These are phyloP conservation scores for Fagus crenata DNA, from an alignment of 306 rosid genomes.

Conservation along the genomic window DNA sequence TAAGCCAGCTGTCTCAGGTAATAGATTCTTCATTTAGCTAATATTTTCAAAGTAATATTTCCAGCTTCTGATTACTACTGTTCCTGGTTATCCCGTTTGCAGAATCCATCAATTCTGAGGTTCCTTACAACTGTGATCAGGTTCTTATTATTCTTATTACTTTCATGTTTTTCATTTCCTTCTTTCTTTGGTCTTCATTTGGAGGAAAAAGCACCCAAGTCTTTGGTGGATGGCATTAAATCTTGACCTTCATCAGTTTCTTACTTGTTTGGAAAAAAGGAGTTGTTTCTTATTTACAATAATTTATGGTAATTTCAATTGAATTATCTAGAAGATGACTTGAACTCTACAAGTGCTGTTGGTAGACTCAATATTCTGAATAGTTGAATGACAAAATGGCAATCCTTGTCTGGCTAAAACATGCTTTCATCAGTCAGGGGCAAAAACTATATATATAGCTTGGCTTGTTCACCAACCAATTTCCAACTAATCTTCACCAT, in stretches of 20 bases:
- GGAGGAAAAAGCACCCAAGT: slow-evolving; percentile 6
- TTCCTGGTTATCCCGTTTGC: slow-evolving; percentile 39
- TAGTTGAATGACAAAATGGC: neutral
- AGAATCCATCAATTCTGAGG: slow-evolving; percentile 55
- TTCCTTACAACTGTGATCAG: slow-evolving; percentile 66
- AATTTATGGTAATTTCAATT: neutral
- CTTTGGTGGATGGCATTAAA: neutral
- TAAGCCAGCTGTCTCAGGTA: slow-evolving; percentile 55
- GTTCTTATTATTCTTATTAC: slow-evolving; percentile 40
- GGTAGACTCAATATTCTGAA: neutral
- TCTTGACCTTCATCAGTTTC: neutral
- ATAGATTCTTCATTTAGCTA: slow-evolving; percentile 24
- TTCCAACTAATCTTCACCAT: neutral
- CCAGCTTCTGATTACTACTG: slow-evolving; percentile 29
- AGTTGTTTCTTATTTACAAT: neutral
- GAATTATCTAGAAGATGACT: neutral
- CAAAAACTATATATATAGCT: neutral
- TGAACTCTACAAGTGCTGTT: neutral
- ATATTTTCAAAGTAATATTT: slow-evolving; percentile 18
- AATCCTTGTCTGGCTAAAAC: neutral
- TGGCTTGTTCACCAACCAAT: neutral
- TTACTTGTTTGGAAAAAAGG: neutral
- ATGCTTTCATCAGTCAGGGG: neutral
- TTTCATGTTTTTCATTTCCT: slow-evolving; percentile 17
- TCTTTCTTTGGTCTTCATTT: slow-evolving; percentile 17